A percentile compares a stretch with the other conserved stretches of the same genome.
Conservation (phyloP, 768 basidiomycete genomes). For the Suillus subaureus region DNA sequence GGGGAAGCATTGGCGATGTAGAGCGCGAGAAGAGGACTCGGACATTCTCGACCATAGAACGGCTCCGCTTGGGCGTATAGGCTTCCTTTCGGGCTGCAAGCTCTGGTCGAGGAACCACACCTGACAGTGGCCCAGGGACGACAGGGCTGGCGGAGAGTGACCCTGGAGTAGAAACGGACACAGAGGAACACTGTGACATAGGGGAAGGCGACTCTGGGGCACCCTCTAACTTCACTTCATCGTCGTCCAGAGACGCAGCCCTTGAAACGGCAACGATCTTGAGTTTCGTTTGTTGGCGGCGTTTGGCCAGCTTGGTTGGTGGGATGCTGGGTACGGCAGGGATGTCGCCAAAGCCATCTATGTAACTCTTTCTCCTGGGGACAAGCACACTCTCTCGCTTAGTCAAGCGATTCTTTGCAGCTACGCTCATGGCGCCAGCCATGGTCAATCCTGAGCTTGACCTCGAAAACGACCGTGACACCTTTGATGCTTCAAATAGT, state of each 20-base stretch:
- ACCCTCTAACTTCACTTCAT: constrained; percentile 26
- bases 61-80: constrained; percentile 43
- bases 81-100: constrained; percentile 24
- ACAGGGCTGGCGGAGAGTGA: constrained; percentile 23
- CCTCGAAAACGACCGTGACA: constrained; percentile 48
- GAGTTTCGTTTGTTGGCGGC: constrained; percentile 31
- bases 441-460: constrained; percentile 63
- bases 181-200: constrained; percentile 41
- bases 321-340: constrained; percentile 1
- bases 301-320: constrained; percentile 18
- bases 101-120: constrained; percentile 29
- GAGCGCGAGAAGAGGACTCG: constrained; percentile 60
- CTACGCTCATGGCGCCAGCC: constrained; percentile 54
- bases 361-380: constrained; percentile 56
- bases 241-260: constrained; percentile 22
- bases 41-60: constrained; percentile 65
- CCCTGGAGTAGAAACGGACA: constrained; percentile 27
- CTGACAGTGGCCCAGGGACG: constrained; percentile 18
- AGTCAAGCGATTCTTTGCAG: constrained; percentile 58
- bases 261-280: constrained; percentile 29
- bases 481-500: constrained; percentile 57
- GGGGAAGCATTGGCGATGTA: constrained; percentile 38
- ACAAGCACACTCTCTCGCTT: constrained; percentile 74
- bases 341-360: constrained; percentile 22
- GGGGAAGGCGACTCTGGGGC: constrained; percentile 38